Conservation (phyloP, 306 rosid species). For the Rosa multiflora region DNA sequence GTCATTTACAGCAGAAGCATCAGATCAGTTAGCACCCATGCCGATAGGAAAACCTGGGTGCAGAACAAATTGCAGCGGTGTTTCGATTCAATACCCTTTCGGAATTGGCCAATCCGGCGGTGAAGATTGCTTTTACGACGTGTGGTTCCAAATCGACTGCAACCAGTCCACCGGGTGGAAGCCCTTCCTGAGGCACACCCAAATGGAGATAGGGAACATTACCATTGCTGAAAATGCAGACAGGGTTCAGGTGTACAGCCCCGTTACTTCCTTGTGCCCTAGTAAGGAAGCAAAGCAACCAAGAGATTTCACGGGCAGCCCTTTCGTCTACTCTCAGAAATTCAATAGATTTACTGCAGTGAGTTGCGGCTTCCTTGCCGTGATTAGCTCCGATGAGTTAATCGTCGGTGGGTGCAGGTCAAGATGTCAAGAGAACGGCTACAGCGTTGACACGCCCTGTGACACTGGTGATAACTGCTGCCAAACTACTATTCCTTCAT, state of each 20-base stretch:
- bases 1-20: not conserved
- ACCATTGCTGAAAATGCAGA: not conserved
- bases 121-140: not conserved
- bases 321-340: not conserved
- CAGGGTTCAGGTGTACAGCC: not conserved
- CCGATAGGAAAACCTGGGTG: not conserved
- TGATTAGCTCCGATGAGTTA: not conserved
- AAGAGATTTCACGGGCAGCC: not conserved
- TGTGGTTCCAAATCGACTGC: not conserved
- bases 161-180: not conserved
- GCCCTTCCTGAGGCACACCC: not conserved
- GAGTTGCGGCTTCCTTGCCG: conserved; percentile 16
- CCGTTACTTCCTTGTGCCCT: not conserved
- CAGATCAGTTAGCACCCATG: not conserved
- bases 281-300: not conserved
- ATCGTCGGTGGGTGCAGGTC: conserved; percentile 25
- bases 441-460: not conserved
- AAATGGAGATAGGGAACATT: not conserved
- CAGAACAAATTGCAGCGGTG: not conserved
- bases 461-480: conserved; percentile 3
- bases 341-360: not conserved
- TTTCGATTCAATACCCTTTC: not conserved
- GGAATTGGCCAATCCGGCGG: not conserved
- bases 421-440: not conserved
- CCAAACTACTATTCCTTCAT: not conserved